Conservation (phyloP, 495 filamentous ascomycete species). For the Wilcoxina mikolae region DNA sequence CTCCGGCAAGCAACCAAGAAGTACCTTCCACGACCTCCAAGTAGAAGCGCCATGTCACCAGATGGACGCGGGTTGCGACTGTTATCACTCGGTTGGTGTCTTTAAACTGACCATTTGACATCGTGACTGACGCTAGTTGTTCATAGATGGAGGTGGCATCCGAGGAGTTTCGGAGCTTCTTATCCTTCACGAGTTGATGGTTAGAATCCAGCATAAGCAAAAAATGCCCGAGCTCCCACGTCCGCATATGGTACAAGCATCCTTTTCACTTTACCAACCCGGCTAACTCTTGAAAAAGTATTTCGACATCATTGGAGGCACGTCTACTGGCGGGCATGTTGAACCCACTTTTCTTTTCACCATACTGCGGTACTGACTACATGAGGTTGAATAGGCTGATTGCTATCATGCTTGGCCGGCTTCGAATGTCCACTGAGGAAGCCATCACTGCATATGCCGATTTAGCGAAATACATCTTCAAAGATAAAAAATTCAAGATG, state of each 20-base stretch:
- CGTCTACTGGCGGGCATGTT: conserved; percentile 15
- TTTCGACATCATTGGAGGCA: conserved; percentile 23
- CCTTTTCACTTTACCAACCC: too few relatives aligned
- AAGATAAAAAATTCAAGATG: conserved; percentile 5
- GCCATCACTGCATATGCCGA: conserved; percentile 26
- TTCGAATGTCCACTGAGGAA: conserved; percentile 28
- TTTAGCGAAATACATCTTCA: conserved; percentile 26
- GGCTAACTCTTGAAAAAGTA: conserved; percentile 9
- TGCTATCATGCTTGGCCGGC: conserved; percentile 31
- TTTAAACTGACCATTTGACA: too few relatives aligned
- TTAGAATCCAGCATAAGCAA: conserved; percentile 3
- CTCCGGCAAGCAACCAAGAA: too few relatives aligned
- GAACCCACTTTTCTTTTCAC: not conserved
- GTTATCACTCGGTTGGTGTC: too few relatives aligned
- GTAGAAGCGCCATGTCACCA: too few relatives aligned
- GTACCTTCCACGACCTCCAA: too few relatives aligned
- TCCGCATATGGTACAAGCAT: too few relatives aligned
- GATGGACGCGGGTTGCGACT: too few relatives aligned
- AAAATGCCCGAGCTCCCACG: conserved; percentile 4
- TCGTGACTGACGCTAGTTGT: too few relatives aligned
- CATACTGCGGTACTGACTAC: not conserved
- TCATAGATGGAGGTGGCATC: conserved; percentile 24
- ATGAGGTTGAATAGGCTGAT: conserved; percentile 19
- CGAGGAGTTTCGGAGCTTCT: conserved; percentile 18
- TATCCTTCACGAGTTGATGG: conserved; percentile 21